phyloP scores from a whole-genome alignment of 805 yeast genomes.

The Candida krabiensis region DNA sequence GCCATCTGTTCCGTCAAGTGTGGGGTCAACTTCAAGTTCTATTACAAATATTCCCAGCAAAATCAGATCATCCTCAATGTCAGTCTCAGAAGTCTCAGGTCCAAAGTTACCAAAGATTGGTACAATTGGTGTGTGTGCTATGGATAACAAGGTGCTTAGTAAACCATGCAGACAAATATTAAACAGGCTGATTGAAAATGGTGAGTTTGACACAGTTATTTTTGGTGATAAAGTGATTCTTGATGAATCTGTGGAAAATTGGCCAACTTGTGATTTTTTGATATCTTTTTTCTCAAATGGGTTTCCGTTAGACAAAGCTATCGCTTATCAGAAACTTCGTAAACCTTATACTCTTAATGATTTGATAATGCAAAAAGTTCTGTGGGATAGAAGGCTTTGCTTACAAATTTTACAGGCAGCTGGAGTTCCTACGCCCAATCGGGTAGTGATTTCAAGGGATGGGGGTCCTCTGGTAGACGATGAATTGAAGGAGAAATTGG shows the following conservation, averaged over 20 bases:
- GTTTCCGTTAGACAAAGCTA: slow-evolving; percentile 95
- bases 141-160: slow-evolving; percentile 94
- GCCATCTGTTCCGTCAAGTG: slow-evolving; percentile 9
- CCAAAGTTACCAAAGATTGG: slow-evolving; percentile 73
- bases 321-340: slow-evolving; percentile 80
- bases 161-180: slow-evolving; percentile 94
- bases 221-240: slow-evolving; percentile 96
- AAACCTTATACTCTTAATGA: slow-evolving; percentile 91
- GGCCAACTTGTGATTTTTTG: slow-evolving; percentile 98
- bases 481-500: slow-evolving; percentile 59
- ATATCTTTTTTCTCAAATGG: slow-evolving; percentile 95
- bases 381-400: slow-evolving; percentile 97
- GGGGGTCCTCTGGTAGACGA: slow-evolving; percentile 91
- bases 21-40: slow-evolving; percentile 18
- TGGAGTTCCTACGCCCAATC: slow-evolving; percentile 84
- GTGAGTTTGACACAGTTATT: slow-evolving; percentile 94
- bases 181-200: slow-evolving; percentile 83
- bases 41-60: slow-evolving; percentile 15
- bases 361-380: slow-evolving; percentile 81
- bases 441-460: slow-evolving; percentile 89
- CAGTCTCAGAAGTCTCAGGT: slow-evolving; percentile 41
- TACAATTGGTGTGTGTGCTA: slow-evolving; percentile 97
- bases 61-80: slow-evolving; percentile 31
- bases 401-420: slow-evolving; percentile 74
- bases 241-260: slow-evolving; percentile 90